These are phyloP conservation scores for Globisporangium cystogenes DNA, from an alignment of 352 stramenopile species.

Conservation along the genomic window DNA sequence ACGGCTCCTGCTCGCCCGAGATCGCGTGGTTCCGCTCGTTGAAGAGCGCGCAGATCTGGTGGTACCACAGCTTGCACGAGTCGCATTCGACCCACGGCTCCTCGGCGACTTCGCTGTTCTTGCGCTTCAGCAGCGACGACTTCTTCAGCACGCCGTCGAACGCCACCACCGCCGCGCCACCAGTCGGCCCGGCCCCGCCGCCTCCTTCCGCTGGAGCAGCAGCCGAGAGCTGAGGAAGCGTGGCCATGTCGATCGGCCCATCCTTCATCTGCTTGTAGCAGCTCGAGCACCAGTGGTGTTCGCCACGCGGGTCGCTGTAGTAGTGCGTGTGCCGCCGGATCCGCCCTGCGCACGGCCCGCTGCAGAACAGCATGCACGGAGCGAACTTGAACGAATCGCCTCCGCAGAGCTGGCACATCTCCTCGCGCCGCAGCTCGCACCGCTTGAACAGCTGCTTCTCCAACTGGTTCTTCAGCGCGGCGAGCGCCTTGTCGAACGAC, in stretches of 20 bases:
- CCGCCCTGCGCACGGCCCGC: conserved; percentile 70
- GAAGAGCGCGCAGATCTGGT: conserved; percentile 99
- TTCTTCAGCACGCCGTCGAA: conserved; percentile 89
- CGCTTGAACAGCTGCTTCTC: conserved; percentile 85
- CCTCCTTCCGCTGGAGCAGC: conserved; percentile 41
- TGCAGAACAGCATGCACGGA: conserved; percentile 88
- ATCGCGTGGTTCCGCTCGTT: conserved; percentile 98
- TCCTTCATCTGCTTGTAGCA: conserved; percentile 91
- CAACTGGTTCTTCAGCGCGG: conserved; percentile 63
- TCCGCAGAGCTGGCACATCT: conserved; percentile 87
- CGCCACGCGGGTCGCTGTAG: conserved; percentile 77
- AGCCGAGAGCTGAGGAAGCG: conserved; percentile 68
- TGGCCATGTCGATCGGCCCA: conserved; percentile 89
- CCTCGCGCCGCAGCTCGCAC: conserved; percentile 73
- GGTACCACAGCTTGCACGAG: conserved; percentile 98
- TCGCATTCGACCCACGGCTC: conserved; percentile 99
- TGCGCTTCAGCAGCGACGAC: conserved; percentile 93
- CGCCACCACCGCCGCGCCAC: conserved; percentile 16
- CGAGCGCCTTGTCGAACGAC: conserved; percentile 68
- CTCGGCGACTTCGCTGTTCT: conserved; percentile 97
- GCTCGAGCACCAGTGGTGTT: conserved; percentile 86
- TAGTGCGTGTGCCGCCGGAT: conserved; percentile 87
- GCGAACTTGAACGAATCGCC: conserved; percentile 90
- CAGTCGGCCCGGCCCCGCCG: conserved; percentile 9
- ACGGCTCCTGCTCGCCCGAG: conserved; percentile 81